Base-by-base conservation (phyloP, 371 early-diverging fungal genomes). In the Choanephora cucurbitarum region DNA sequence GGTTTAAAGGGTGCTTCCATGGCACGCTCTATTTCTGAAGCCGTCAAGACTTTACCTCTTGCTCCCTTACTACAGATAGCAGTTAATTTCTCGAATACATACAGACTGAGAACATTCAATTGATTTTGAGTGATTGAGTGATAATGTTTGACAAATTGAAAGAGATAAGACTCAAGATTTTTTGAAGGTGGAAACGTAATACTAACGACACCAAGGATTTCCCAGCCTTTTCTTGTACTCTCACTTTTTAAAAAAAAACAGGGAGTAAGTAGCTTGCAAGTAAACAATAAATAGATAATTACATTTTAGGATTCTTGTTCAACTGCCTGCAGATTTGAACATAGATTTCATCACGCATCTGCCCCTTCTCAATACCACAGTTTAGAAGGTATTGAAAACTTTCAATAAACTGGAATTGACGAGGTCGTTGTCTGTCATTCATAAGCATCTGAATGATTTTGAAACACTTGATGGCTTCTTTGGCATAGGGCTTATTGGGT, bases 281-380 rank as follows among this genome's bases (percentile, higher is more conserved):
- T n/a, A n/a, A n/a, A n/a, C n/a, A n/a, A n/a, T n/a, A n/a, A n/a
- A n/a, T n/a, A n/a, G n/a, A n/a, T n/a, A n/a, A 75, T 49, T 75
- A 88, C 89, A 68, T 66, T 60, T 77, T 85, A 3, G 94, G 94
- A 62, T 96, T 95, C 37, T 86, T 75, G 11, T 87, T 85, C 51
- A 94, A 62, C 66, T 96, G 95, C 73, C 94, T 95, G 77, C 92
- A 93, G 33, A 96, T 63, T 77, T 96, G 97, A 18, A 94, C 94
- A 66, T 91, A 95, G 50, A 96, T 91, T 69, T 97, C 98, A 66
- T 97, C 96, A 24, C 96, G 84, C 65, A 98, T 76, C 32, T 83
- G 85, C 37, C 88, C 92, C 43, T 78, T 69, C 22, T 72, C 67
- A 13, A 95, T 86, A 6, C 95, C 97, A 47, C 73, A 64, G 48